A percentile compares a stretch with the other conserved stretches of the same genome.
phyloP scores from a whole-genome alignment of 2,329 filamentous ascomycete genomes.

The Ophiostoma australiae region DNA sequence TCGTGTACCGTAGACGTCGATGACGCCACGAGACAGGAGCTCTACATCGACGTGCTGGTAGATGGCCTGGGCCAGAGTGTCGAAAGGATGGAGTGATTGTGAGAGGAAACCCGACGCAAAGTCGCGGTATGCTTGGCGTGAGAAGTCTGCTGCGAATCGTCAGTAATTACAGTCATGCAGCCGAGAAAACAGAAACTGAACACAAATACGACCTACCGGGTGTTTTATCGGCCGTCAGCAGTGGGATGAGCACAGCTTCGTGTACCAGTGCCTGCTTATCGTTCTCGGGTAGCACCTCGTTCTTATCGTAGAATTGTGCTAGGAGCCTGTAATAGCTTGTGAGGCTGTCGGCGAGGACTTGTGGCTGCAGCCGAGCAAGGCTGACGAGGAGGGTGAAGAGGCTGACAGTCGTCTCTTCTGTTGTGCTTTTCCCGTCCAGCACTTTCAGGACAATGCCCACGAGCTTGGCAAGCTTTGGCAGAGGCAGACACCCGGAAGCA shows the following conservation, averaged over 20 bases:
- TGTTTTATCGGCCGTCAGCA: background rate
- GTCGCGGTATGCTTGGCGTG: conserved; percentile 33
- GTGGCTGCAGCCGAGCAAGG: conserved; percentile 25
- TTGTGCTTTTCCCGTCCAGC: background rate
- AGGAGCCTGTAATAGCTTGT: conserved; percentile 28
- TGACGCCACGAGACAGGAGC: conserved; percentile 41
- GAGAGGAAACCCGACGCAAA: conserved; percentile 41
- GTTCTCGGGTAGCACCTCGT: conserved; percentile 14
- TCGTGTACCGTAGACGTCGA: conserved; percentile 34
- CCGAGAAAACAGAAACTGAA: background rate
- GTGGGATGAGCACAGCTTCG: conserved; percentile 26
- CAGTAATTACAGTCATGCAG: background rate
- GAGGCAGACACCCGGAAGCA: conserved; percentile 32
- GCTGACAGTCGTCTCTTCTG: background rate
- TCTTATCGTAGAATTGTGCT: conserved; percentile 23
- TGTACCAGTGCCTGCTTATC: conserved; percentile 23
- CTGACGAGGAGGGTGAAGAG: conserved; percentile 25
- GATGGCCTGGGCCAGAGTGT: conserved; percentile 38
- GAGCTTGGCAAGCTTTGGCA: conserved; percentile 36
- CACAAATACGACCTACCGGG: conserved; percentile 16
- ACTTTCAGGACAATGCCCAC: conserved; percentile 35
- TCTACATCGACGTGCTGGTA: conserved; percentile 38
- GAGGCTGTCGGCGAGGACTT: conserved; percentile 26
- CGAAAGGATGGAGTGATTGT: conserved; percentile 38
- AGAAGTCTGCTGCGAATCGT: background rate